Conservation (phyloP, 306 rosid species). For the Castanopsis chinensis region DNA sequence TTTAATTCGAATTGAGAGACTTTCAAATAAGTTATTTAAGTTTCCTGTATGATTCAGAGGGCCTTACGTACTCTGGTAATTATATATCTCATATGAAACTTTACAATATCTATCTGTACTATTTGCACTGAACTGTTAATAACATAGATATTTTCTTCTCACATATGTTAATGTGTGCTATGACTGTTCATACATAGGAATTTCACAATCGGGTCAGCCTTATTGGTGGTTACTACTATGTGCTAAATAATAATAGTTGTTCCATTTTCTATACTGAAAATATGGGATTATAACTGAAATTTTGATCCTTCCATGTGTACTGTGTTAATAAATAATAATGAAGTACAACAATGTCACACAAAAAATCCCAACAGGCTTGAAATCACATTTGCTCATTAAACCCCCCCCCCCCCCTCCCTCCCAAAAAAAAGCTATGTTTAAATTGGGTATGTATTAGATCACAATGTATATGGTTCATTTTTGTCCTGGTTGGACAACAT, state of each 20-base stretch:
- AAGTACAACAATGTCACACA: background rate
- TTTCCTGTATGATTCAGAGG: background rate
- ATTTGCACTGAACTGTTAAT: background rate
- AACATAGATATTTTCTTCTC: background rate
- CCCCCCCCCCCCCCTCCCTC: too few species aligned
- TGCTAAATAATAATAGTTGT: background rate
- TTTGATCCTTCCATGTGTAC: conserved; percentile 3
- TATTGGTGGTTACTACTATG: background rate
- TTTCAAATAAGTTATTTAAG: background rate
- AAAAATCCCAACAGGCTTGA: background rate
- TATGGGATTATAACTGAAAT: conserved; percentile 9
- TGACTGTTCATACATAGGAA: background rate
- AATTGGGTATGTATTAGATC: background rate
- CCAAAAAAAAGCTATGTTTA: background rate
- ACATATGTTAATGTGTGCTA: background rate
- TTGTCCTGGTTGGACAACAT: background rate
- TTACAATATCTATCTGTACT: background rate
- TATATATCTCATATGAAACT: background rate
- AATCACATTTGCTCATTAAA: background rate
- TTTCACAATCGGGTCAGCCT: background rate
- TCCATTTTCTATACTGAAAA: background rate
- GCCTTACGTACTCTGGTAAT: background rate
- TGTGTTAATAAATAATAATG: background rate
- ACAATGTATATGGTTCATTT: background rate
- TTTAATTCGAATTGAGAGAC: background rate